A percentile compares a stretch with the other conserved stretches of the same genome.
Conservation (phyloP, 148 eudicot species). For the Rhododendron kiyosumense region DNA sequence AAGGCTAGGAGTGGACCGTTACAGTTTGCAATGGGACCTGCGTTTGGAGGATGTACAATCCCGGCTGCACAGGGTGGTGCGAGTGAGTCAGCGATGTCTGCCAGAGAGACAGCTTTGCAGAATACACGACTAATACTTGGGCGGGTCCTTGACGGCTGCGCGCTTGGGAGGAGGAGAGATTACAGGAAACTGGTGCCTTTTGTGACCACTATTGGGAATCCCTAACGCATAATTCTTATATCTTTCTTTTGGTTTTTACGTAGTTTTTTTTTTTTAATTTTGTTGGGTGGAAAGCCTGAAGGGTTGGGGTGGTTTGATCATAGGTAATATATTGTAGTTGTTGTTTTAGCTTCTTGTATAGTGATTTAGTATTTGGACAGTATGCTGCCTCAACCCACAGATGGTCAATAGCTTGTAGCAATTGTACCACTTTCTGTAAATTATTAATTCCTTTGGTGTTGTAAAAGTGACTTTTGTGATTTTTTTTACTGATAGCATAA, state of each 20-base stretch:
- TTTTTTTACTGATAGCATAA: neutral
- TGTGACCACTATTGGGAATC: slow-evolving; percentile 48
- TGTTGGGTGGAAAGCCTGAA: neutral
- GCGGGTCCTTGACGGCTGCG: slow-evolving; percentile 79
- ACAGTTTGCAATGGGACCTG: slow-evolving; percentile 55
- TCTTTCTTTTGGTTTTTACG: neutral
- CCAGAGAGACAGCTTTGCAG: slow-evolving; percentile 82
- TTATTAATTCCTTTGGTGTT: neutral
- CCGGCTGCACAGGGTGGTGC: slow-evolving; percentile 32
- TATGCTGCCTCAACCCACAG: neutral
- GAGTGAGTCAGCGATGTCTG: slow-evolving; percentile 55
- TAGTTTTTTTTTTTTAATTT: no score
- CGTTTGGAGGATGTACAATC: slow-evolving; percentile 43
- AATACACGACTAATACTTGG: slow-evolving; percentile 84
- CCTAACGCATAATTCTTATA: slow-evolving; percentile 5
- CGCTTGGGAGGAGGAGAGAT: slow-evolving; percentile 86
- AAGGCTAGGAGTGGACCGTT: slow-evolving; percentile 94
- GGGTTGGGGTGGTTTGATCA: neutral
- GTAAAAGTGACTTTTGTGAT: neutral
- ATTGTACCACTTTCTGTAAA: neutral
- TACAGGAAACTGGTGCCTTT: slow-evolving; percentile 88
- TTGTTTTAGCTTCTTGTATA: neutral
- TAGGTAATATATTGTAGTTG: neutral
- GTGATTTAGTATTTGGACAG: neutral
- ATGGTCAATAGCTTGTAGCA: slow-evolving; percentile 8